These are phyloP conservation scores for Exidia glandulosa DNA, from an alignment of 768 basidiomycete genomes.

Conservation along the genomic window DNA sequence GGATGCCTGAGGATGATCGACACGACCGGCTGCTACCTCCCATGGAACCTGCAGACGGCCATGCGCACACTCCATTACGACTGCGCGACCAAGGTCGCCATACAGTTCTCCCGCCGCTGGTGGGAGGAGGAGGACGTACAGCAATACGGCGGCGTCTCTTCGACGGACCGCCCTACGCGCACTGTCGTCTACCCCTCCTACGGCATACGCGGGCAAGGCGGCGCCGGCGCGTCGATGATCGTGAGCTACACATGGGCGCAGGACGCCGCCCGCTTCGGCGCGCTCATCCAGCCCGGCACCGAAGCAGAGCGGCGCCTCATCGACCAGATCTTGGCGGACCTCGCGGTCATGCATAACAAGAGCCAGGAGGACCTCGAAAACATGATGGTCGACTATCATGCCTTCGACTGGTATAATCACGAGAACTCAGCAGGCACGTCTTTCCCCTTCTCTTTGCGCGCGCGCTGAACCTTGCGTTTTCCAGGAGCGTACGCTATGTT, in stretches of 20 bases:
- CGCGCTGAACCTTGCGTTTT: neutral
- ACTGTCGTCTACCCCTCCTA: constrained; percentile 29
- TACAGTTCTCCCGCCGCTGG: constrained; percentile 34
- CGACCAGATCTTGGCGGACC: constrained; percentile 18
- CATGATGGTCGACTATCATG: constrained; percentile 13
- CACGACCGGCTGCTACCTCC: constrained; percentile 3
- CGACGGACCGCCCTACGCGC: constrained; percentile 23
- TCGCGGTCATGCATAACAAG: constrained; percentile 19
- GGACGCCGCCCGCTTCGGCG: constrained; percentile 5
- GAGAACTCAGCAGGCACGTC: constrained; percentile 10
- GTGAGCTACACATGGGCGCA: constrained; percentile 17
- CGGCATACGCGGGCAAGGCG: constrained; percentile 10
- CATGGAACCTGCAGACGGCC: constrained; percentile 16
- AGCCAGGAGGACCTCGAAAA: constrained; percentile 9
- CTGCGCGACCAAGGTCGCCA: constrained; percentile 29
- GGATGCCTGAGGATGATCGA: constrained; percentile 26
- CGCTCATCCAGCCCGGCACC: constrained; percentile 11
- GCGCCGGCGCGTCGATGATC: constrained; percentile 7
- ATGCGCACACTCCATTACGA: constrained; percentile 29
- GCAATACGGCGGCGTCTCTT: constrained; percentile 21
- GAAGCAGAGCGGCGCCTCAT: constrained; percentile 16
- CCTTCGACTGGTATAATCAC: constrained; percentile 17
- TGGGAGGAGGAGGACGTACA: constrained; percentile 22
- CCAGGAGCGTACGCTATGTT: constrained; percentile 24
- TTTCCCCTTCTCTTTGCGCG: neutral